Evolutionary conservation across 768 basidiomycete species (phyloP).

Genomic region (Boletus reticulatus): DNA sequence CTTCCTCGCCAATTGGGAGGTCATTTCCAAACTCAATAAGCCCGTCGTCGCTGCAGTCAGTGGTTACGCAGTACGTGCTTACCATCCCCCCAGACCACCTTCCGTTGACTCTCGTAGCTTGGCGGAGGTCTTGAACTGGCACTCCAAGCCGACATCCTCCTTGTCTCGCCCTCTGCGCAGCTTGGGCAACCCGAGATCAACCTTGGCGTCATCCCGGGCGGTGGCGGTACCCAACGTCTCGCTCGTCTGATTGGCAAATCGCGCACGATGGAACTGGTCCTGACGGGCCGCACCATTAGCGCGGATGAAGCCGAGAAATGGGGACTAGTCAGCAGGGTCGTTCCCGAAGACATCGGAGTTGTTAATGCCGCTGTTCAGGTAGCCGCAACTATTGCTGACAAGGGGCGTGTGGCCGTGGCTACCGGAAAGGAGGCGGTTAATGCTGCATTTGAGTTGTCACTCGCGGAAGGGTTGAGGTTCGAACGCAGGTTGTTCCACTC

Average conservation of each 20-base stretch:
- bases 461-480: constrained; percentile 81
- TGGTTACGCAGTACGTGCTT: constrained; percentile 77
- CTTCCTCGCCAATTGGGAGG: constrained; percentile 84
- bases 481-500: constrained; percentile 90
- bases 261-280: constrained; percentile 89
- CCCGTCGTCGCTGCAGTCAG: constrained; percentile 96
- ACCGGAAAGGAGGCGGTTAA: constrained; percentile 95
- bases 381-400: constrained; percentile 75
- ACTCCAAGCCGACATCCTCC: constrained; percentile 93
- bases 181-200: constrained; percentile 98
- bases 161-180: constrained; percentile 84
- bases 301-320: constrained; percentile 83
- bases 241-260: constrained; percentile 86
- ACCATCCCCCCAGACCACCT: not conserved
- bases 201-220: constrained; percentile 92
- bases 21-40: constrained; percentile 72
- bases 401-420: constrained; percentile 78
- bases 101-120: constrained; percentile 51
- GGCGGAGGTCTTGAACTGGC: constrained; percentile 98
- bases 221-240: constrained; percentile 91
- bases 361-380: constrained; percentile 84
- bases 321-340: constrained; percentile 86
- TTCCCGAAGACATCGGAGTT: constrained; percentile 75
- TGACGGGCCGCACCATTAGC: constrained; percentile 80
- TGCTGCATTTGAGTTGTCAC: constrained; percentile 80